Evolutionary conservation across 1,284 basidiomycete species (phyloP), one percentile per base, ranked within the genome.

Genomic region (Vanrija sp.): DNA sequence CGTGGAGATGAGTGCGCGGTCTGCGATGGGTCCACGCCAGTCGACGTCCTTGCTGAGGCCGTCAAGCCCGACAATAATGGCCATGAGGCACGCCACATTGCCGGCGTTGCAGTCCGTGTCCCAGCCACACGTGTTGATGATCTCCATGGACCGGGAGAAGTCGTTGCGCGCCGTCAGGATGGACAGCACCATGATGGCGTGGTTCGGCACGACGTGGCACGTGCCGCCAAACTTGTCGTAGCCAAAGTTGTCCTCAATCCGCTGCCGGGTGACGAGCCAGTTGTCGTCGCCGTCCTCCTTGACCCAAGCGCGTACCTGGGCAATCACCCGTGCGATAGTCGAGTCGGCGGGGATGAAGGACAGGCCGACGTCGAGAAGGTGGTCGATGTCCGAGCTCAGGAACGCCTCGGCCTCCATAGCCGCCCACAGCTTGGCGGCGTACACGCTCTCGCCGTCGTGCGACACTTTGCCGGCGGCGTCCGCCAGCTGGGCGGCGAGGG

Each of bases 341-440:
- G 48, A 49, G 41, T 42, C 23, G 4, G 20, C 18, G 24, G 48
- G 48, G 41, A 49, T 49, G 48, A 42, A 49, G 7, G 18, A 14
- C 27, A 49, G 39, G 18, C 48, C 48, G n/a, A 25, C 24, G 25
- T 49, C 48, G 39, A 49, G 37, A 15, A 49, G 48, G 39, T 49
- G 48, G 24, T 49, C 25, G 39, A 49, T 35, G 43, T 49, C 48
- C 12, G 16, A 43, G 20, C 39, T 42, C 23, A 49, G 20, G 39
- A 49, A 49, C 20, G 48, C 48, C 39, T 49, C 48, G 16, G 48
- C 48, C 41, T 49, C 48, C 48, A 49, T 49, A 15, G 48, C 48
- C 5, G 48, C 48, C 48, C 48, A 49, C 0, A 49, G 38, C 31
- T 31, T 31, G 31, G 31, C 31, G 12, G 31, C 31, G 31, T 31